Percentiles rank a stretch among this genome's conserved stretches.
Evolutionary conservation across 1,284 basidiomycete genomes (phyloP).

Genomic region (Microbotryum saponariae): DNA sequence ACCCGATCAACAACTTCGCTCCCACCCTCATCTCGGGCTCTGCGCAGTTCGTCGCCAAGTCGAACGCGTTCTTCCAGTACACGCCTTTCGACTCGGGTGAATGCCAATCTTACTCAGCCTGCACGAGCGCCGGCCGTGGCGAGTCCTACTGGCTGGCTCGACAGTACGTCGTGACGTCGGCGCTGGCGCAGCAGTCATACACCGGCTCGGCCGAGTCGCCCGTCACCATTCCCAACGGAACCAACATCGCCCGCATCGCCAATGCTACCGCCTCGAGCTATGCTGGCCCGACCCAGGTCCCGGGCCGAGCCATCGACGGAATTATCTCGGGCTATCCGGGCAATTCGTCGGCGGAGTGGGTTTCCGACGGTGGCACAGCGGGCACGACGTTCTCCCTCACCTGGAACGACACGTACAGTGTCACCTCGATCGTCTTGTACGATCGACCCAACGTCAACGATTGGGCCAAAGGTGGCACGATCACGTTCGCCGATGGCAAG

Average conservation of each 20-base stretch:
- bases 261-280: slow-evolving; percentile 18
- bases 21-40: background rate
- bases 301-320: slow-evolving; percentile 26
- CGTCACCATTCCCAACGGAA: slow-evolving; percentile 5
- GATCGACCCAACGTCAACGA: slow-evolving; percentile 30
- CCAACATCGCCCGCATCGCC: slow-evolving; percentile 27
- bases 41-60: slow-evolving; percentile 2
- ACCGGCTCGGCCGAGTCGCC: slow-evolving; percentile 17
- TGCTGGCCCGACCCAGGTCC: slow-evolving; percentile 3
- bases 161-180: slow-evolving; percentile 25
- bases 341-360: slow-evolving; percentile 29
- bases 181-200: slow-evolving; percentile 10
- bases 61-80: slow-evolving; percentile 32
- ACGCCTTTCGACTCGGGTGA: slow-evolving; percentile 31
- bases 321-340: slow-evolving; percentile 24
- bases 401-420: slow-evolving; percentile 17
- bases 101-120: slow-evolving; percentile 18
- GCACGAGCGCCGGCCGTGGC: slow-evolving; percentile 21
- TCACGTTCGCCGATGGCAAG: slow-evolving; percentile 21
- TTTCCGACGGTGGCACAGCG: slow-evolving; percentile 5
- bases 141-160: slow-evolving; percentile 29
- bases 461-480: slow-evolving; percentile 4
- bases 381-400: slow-evolving; percentile 19
- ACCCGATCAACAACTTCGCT: slow-evolving; percentile 9
- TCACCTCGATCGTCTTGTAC: slow-evolving; percentile 23